phyloP scores from a whole-genome alignment of 1,284 basidiomycete species.

The Ceratobasidium sp. region DNA sequence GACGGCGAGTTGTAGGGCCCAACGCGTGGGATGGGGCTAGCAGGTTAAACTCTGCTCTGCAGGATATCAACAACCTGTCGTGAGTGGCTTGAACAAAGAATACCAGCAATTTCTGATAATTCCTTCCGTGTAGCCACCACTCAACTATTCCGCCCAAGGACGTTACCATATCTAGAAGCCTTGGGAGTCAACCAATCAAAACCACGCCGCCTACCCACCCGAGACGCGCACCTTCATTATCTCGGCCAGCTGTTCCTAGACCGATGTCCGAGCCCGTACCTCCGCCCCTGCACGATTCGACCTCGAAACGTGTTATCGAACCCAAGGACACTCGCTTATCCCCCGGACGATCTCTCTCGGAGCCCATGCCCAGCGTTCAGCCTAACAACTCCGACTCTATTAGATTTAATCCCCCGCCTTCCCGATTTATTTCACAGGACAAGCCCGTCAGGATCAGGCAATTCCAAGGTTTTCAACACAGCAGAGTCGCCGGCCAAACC shows the following conservation, averaged over 20 bases:
- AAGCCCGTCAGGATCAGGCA: slow-evolving; percentile 28
- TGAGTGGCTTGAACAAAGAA: slow-evolving; percentile 14
- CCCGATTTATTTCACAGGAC: slow-evolving; percentile 25
- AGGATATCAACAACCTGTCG: slow-evolving; percentile 42
- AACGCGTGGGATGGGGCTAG: slow-evolving; percentile 9
- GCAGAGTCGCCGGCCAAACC: background rate
- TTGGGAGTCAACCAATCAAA: background rate
- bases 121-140: background rate
- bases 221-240: background rate
- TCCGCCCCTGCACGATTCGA: slow-evolving; percentile 13
- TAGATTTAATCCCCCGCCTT: background rate
- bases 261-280: background rate
- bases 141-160: slow-evolving; percentile 8
- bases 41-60: slow-evolving; percentile 17
- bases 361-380: background rate
- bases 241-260: slow-evolving; percentile 24
- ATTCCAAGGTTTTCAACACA: slow-evolving; percentile 15
- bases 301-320: slow-evolving; percentile 1
- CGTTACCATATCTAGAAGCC: background rate
- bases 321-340: background rate
- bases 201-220: background rate
- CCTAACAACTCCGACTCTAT: slow-evolving; percentile 4
- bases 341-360: slow-evolving; percentile 18
- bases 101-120: background rate
- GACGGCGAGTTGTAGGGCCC: slow-evolving; percentile 12